Conservation (phyloP, 2,329 filamentous ascomycete genomes). For the Aspergillus sclerotialis region DNA sequence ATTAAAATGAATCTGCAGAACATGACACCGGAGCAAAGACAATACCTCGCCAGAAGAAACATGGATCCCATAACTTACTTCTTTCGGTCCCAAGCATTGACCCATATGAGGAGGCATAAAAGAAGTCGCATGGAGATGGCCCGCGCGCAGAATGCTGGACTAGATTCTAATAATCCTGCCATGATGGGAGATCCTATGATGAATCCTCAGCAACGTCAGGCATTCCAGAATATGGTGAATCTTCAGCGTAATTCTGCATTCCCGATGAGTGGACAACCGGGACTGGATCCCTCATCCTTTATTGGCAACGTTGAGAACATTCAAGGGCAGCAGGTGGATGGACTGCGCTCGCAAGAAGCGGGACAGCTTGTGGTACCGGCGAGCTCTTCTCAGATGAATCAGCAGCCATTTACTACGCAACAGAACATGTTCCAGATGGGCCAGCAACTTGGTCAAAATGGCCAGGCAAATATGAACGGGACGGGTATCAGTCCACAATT, state of each 20-base stretch:
- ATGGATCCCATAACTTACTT: constrained; percentile 46
- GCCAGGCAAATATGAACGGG: constrained; percentile 30
- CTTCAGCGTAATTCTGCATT: constrained; percentile 32
- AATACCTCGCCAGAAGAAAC: constrained; percentile 37
- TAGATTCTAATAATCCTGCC: constrained; percentile 20
- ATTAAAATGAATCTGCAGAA: constrained; percentile 41
- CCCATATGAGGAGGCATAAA: constrained; percentile 31
- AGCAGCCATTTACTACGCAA: constrained; percentile 33
- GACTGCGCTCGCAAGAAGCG: constrained; percentile 54
- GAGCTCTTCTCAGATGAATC: constrained; percentile 48
- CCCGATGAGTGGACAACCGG: constrained; percentile 24
- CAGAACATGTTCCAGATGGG: constrained; percentile 34
- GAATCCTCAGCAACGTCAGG: constrained; percentile 33
- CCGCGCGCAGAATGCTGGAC: constrained; percentile 20
- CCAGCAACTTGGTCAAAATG: constrained; percentile 35
- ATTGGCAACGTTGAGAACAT: constrained; percentile 48
- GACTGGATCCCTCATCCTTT: constrained; percentile 30
- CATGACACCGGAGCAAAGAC: constrained; percentile 42
- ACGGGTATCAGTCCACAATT: constrained; percentile 33
- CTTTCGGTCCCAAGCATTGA: constrained; percentile 44
- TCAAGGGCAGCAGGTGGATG: constrained; percentile 55
- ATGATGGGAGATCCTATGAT: constrained; percentile 33
- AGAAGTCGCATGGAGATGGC: constrained; percentile 24
- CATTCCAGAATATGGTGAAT: constrained; percentile 36
- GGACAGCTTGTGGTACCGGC: constrained; percentile 59